Conservation (phyloP, 768 basidiomycete species). For the Amanita phalloides region DNA sequence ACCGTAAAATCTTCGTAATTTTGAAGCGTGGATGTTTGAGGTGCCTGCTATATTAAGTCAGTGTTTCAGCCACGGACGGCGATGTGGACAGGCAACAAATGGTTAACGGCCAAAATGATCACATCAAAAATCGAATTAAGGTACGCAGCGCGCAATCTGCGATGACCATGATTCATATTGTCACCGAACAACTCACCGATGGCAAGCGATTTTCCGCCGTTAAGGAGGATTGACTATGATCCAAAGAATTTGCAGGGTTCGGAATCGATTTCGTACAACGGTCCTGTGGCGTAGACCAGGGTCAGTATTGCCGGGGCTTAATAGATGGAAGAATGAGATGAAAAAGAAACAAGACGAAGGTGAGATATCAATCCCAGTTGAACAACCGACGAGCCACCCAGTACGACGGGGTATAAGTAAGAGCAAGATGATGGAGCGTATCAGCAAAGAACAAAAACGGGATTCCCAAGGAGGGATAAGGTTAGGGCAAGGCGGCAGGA, state of each 20-base stretch:
- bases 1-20: not conserved
- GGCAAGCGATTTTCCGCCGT: not conserved
- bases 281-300: not conserved
- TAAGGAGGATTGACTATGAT: not conserved
- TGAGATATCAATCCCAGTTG: not conserved
- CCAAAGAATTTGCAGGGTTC: not conserved
- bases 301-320: not conserved
- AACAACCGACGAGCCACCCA: not conserved
- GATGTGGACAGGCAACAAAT: not conserved
- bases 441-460: conserved; percentile 6
- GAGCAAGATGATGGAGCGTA: conserved; percentile 4
- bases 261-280: not conserved
- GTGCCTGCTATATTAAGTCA: not conserved
- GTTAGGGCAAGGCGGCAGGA: conserved; percentile 4
- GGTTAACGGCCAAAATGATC: not conserved
- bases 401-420: conserved; percentile 3
- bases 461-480: conserved; percentile 2
- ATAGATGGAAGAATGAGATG: not conserved
- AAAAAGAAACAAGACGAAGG: not conserved
- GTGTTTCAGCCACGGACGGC: not conserved
- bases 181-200: conserved; percentile 1
- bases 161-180: not conserved
- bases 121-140: not conserved
- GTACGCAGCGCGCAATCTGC: not conserved
- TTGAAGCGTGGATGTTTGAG: not conserved